phyloP scores from a whole-genome alignment of 768 basidiomycete genomes.

The Tephrocybe sp. region DNA sequence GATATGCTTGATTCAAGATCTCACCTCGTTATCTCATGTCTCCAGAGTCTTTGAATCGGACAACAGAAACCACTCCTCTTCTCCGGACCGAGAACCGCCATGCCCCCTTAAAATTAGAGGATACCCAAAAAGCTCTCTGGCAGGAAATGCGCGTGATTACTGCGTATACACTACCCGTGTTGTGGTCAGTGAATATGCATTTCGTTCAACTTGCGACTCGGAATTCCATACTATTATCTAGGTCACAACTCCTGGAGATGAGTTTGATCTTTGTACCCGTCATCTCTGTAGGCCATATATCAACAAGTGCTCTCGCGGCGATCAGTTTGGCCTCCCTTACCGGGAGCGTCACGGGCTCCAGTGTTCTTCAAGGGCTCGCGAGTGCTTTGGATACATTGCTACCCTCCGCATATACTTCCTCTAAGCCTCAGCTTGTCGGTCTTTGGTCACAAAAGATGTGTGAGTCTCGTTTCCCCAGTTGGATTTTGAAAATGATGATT shows the following conservation, averaged over 20 bases:
- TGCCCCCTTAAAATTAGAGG: background rate
- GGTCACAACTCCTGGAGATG: conserved; percentile 81
- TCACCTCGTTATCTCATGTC: too few species aligned
- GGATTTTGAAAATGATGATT: too few species aligned
- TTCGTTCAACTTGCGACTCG: background rate
- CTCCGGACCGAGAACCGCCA: background rate
- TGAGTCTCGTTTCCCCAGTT: too few species aligned
- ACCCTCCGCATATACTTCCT: conserved; percentile 91
- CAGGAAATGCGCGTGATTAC: background rate
- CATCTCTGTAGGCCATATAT: conserved; percentile 86
- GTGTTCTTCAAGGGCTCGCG: conserved; percentile 76
- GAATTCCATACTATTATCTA: conserved; percentile 20
- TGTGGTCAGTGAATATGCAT: background rate
- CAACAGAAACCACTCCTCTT: background rate
- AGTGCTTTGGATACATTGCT: conserved; percentile 90
- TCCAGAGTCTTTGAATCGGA: too few species aligned
- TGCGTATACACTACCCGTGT: background rate
- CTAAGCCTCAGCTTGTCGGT: conserved; percentile 79
- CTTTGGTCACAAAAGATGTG: conserved; percentile 89
- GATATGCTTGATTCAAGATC: too few species aligned
- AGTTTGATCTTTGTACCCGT: conserved; percentile 82
- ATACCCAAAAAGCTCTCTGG: background rate
- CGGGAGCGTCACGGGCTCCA: conserved; percentile 67
- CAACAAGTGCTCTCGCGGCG: conserved; percentile 84
- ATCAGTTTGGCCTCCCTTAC: conserved; percentile 76